These are phyloP conservation scores for Tolypocladium amazonense DNA, from an alignment of 2,329 filamentous ascomycete species.

Conservation along the genomic window DNA sequence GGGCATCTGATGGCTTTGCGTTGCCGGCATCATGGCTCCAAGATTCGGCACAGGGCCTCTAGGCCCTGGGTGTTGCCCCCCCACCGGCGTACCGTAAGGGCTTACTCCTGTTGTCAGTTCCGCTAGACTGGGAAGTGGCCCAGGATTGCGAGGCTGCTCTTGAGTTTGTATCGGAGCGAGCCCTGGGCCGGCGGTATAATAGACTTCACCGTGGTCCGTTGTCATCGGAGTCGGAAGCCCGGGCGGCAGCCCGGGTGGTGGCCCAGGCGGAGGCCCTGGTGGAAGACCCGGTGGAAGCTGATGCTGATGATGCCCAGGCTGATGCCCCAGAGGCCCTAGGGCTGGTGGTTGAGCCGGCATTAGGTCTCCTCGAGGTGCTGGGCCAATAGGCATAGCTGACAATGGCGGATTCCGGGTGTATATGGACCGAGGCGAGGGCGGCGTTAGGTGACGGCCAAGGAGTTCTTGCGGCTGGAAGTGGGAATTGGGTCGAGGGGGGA, in stretches of 20 bases:
- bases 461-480: constrained; percentile 37
- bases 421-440: constrained; percentile 26
- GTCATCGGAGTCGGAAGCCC: constrained; percentile 14
- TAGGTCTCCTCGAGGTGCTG: constrained; percentile 22
- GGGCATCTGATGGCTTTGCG: constrained; percentile 22
- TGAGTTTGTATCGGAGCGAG: constrained; percentile 43
- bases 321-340: constrained; percentile 1
- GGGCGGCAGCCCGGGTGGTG: constrained; percentile 8
- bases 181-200: constrained; percentile 26
- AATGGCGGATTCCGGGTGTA: constrained; percentile 28
- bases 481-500: constrained; percentile 26
- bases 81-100: constrained; percentile 43
- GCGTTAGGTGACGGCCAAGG: constrained; percentile 29
- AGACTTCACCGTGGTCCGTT: constrained; percentile 18
- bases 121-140: constrained; percentile 47
- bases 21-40: constrained; percentile 22
- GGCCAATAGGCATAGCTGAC: constrained; percentile 20
- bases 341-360: not conserved
- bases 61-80: constrained; percentile 20
- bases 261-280: constrained; percentile 12
- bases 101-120: constrained; percentile 55
- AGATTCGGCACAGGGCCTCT: constrained; percentile 21
- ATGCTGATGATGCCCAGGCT: constrained; percentile 1
- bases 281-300: not conserved
- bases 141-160: constrained; percentile 26